Evolutionary conservation across 805 yeast species (phyloP), one percentile per base, ranked within the genome.

Genomic region (Sungouiella blattae): DNA sequence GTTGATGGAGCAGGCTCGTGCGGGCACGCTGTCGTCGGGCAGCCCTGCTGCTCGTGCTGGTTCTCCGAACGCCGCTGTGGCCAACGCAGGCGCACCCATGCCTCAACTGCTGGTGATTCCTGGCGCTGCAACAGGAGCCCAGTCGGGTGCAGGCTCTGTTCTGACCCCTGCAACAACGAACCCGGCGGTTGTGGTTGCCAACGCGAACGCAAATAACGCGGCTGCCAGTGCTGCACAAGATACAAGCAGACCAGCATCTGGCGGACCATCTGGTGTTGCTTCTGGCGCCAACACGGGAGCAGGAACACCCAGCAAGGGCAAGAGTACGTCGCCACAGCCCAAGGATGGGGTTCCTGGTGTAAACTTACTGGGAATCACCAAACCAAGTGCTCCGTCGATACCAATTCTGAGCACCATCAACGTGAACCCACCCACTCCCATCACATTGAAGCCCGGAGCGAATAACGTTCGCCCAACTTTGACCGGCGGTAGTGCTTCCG

Each of bases 401-500:
- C 83, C 86, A 1, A 81, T 91, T 26, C 81, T 95, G 1, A 73
- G 73, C 29, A 78, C 75, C 13, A 67, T 93, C 33, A 73, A 80
- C 33, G 78, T 87, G 5, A 73, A 76, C 40, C 75, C 80, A 4
- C 81, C 87, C 6, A 69, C 70, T 8, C 80, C 96, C 0, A 80
- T 80, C 4, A 62, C 78, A 1, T 69, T 81, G 45, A 77, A 79
- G 42, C 79, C 81, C 20, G 77, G 76, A 43, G 55, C 57, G 11
- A 60, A 61, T 35, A 53, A 50, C 32, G 45, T 54, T 28, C 72
- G 96, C 40, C 95, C 98, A 11, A 80, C 95, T 5, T 64, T 87
- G 32, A 72, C 87, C 18, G 93, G 88, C 26, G 97, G 97, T 8
- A 76, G 79, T 37, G 93, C 95, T 1, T 73, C 82, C 64, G 78